These are phyloP conservation scores for Boletus patriciae DNA, from an alignment of 768 basidiomycete genomes.

Conservation along the genomic window DNA sequence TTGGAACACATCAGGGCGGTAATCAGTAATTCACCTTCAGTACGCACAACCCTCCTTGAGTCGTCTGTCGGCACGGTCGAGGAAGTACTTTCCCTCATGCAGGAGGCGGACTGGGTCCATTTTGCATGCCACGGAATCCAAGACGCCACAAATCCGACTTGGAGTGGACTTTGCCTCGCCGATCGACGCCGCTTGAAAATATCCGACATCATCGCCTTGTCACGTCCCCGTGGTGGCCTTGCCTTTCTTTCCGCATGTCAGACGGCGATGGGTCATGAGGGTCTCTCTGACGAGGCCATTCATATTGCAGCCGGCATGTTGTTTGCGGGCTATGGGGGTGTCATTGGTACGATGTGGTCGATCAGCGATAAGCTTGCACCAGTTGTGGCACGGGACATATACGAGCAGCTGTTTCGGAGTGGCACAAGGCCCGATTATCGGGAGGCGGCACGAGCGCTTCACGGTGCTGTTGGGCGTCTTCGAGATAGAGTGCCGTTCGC, in stretches of 20 bases:
- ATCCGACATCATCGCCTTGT: too few species aligned
- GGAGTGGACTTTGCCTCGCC: neutral
- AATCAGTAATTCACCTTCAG: too few species aligned
- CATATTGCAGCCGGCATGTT: slow-evolving; percentile 27
- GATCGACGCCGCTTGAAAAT: neutral
- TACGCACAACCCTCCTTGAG: too few species aligned
- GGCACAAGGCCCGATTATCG: neutral
- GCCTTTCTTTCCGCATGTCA: too few species aligned
- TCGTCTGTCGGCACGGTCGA: neutral
- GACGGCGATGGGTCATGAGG: too few species aligned
- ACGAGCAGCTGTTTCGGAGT: slow-evolving; percentile 11
- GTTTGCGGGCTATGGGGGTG: slow-evolving; percentile 27
- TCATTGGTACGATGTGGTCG: slow-evolving; percentile 3
- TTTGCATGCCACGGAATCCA: neutral
- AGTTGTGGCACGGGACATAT: slow-evolving; percentile 33
- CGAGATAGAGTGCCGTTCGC: too few species aligned
- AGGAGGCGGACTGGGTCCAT: too few species aligned
- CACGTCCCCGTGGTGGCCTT: too few species aligned
- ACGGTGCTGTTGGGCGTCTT: too few species aligned
- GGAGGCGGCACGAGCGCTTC: neutral
- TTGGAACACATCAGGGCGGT: too few species aligned
- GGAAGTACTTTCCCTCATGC: neutral
- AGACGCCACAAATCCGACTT: too few species aligned
- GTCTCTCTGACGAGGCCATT: too few species aligned
- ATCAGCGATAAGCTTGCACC: slow-evolving; percentile 30